Base-by-base conservation (phyloP, 2,329 filamentous ascomycete genomes). In the Beauveria medogensis region DNA sequence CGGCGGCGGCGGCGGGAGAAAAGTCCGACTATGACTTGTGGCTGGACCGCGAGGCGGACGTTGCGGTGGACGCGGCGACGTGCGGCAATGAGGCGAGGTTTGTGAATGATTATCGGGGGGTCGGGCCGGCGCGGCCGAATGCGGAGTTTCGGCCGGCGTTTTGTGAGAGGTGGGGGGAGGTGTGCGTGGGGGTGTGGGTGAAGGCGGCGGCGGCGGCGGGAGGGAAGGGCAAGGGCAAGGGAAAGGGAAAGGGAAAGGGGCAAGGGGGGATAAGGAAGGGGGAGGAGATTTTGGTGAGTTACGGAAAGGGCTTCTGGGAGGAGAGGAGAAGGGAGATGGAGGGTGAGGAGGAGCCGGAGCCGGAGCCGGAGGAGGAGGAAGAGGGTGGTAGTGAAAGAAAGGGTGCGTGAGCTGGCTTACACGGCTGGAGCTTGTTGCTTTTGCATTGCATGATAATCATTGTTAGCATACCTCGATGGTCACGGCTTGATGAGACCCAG, bases 291-390 rank as follows among this genome's bases (percentile, higher is more conserved):
- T 68, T 87, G 56, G 82, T 88, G 14, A 87, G 82, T 65, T 88
- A 88, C 67, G 86, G 85, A 6, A 88, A 85, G 69, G 86, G 86
- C 0, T 88, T 89, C 64, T 88, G 85, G 84, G 69, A 78, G 74
- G 69, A 71, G 70, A 78, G 72, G 66, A 73, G 71, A 61, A 74
- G 73, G 64, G 65, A 67, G 47, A n/a, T 24, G 26, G 50, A 40
- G 24, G 47, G 5, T 1, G 14, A n/a, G 5, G 34, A 37, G 10
- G 30, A 34, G 10, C 10, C 3, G 4, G 30, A 14, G 3, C 3
- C 24, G 24, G 24, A 5, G 24, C 2, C 3, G 24, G 30, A 30
- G 9, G 28, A 30, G 9, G 28, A 30, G 9, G 30, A 34, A 10
- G 30, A 34, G 10, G 34, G 12, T 16, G 5, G 34, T 37, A 16